Conservation (phyloP, 2,329 filamentous ascomycete genomes). For the Botrytis tulipae region DNA sequence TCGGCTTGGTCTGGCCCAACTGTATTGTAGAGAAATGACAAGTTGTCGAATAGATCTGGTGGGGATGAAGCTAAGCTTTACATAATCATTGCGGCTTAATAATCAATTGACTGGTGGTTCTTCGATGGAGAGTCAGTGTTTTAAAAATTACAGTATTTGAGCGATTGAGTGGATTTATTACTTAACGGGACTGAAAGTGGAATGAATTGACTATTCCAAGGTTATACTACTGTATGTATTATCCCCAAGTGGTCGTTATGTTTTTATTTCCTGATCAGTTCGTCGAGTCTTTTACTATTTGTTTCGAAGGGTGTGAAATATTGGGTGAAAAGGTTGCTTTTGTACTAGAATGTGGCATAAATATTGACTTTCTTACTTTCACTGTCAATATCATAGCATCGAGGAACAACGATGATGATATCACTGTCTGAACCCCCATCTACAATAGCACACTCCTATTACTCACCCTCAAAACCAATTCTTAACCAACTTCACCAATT, state of each 20-base stretch:
- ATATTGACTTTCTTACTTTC: not conserved
- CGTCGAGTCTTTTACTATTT: not conserved
- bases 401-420: not conserved
- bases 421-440: not conserved
- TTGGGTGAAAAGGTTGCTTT: not conserved
- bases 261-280: not conserved
- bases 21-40: too few relatives aligned
- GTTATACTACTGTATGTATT: too few relatives aligned
- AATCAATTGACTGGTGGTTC: too few relatives aligned
- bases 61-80: too few relatives aligned
- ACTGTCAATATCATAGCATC: not conserved
- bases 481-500: constrained; percentile 44
- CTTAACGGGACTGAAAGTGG: too few relatives aligned
- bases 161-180: too few relatives aligned
- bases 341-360: not conserved
- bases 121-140: too few relatives aligned
- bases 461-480: constrained; percentile 39
- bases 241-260: not conserved
- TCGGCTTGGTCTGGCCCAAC: too few relatives aligned
- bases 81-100: too few relatives aligned
- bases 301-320: not conserved
- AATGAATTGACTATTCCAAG: too few relatives aligned
- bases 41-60: too few relatives aligned
- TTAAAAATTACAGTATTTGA: too few relatives aligned
- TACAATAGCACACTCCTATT: not conserved